Evolutionary conservation across 2,329 filamentous ascomycete genomes (phyloP), one percentile per base, ranked within the genome.

Genomic region (Diaporthe eres): DNA sequence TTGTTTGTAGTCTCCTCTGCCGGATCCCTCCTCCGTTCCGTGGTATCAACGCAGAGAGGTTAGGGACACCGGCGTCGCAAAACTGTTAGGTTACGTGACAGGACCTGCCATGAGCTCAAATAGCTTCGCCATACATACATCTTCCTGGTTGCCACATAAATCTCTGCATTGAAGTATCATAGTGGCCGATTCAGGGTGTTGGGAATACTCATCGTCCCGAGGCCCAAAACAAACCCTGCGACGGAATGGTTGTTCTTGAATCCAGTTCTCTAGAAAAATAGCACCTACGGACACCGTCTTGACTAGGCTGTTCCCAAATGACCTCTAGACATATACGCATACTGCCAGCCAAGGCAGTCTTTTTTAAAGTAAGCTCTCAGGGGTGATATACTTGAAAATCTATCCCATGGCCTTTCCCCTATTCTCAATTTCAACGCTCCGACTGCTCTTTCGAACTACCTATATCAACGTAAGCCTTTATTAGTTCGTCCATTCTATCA

Each of bases 201-300:
- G 28, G 79, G 61, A 78, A 28, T 25, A 55, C 3, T 70, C 13
- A 22, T 55, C 19, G 19, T 4, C 53, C 3, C 22, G 22, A 42
- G 37, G 28, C 17, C 44, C 15, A 31, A 22, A 19, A 77, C 80
- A 71, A 75, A 85, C 84, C 74, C 82, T 88, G 58, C 87, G 87
- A 15, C 86, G 89, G 2, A 92, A 82, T 0, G 86, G 83, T 31
- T 90, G 87, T 0, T 89, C 89, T 67, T 90, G 85, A 31, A 92
- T 87, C 88, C 89, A 91, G 79, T 13, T 89, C 90, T n/a, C 90
- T 90, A 75, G 89, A 91, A 9, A 87, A 8, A 13, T 88, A 9
- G 84, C 87, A 0, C 90, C 90, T 1, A 88, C 82, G 0, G 89
- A 86, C 28, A 91, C 85, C 2, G 88, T 89, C 9, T 89, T 88